Evolutionary conservation across 176 grass and related monocot species (phyloP).

Genomic region (Leersia perrieri): DNA sequence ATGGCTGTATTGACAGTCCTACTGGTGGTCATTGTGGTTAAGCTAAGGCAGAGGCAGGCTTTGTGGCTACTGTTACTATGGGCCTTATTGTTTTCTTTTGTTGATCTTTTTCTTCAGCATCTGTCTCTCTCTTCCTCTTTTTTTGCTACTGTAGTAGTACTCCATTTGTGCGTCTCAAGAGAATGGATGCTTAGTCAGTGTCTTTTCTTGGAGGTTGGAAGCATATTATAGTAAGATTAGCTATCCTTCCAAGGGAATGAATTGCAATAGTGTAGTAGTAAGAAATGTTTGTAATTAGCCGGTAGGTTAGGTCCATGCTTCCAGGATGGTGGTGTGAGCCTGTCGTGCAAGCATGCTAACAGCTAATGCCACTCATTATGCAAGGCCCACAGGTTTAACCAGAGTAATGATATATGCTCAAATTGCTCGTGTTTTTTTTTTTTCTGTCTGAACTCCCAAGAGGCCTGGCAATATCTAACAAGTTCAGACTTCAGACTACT

Average conservation of each 20-base stretch:
- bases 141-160: neutral
- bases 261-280: no score
- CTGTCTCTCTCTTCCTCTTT: neutral
- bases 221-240: neutral
- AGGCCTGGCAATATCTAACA: no score
- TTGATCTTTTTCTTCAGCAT: neutral
- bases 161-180: neutral
- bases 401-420: no score
- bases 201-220: neutral
- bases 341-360: neutral
- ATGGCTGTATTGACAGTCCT: neutral
- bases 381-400: neutral
- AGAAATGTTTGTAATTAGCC: neutral
- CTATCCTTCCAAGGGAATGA: neutral
- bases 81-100: neutral
- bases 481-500: no score
- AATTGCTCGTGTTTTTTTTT: no score
- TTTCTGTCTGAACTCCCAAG: no score
- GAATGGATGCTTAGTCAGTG: neutral
- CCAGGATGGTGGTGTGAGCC: neutral
- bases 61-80: slow-evolving; percentile 1
- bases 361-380: neutral
- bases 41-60: neutral
- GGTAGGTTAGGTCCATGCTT: neutral
- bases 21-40: neutral